These are phyloP conservation scores for Sporisorium exsertum DNA, from an alignment of 1,284 basidiomycete genomes.

Conservation along the genomic window DNA sequence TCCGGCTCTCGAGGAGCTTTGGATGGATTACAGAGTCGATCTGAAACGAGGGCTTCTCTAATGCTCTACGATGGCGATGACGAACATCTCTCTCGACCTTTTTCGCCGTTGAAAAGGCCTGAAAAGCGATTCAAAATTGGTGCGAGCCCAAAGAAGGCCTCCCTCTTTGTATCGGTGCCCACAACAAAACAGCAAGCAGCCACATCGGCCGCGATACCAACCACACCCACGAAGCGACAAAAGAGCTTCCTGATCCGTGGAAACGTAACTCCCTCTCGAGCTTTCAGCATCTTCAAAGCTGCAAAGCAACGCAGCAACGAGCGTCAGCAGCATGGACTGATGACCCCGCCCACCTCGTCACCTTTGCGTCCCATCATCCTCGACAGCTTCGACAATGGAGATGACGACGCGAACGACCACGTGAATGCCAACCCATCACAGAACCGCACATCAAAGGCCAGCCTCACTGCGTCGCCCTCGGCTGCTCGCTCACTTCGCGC, in stretches of 20 bases:
- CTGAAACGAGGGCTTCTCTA: not conserved
- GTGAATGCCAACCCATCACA: constrained; percentile 15
- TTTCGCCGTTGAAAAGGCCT: not conserved
- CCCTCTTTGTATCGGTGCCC: constrained; percentile 7
- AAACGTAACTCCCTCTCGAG: constrained; percentile 58
- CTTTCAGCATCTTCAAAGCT: constrained; percentile 47
- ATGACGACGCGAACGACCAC: not conserved
- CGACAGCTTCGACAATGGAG: constrained; percentile 18
- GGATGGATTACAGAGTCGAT: not conserved
- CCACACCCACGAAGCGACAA: constrained; percentile 35
- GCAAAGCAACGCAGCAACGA: constrained; percentile 39
- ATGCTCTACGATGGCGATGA: constrained; percentile 16
- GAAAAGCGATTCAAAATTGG: not conserved
- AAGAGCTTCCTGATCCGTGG: constrained; percentile 50
- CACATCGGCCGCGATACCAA: constrained; percentile 18
- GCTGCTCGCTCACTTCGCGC: not conserved
- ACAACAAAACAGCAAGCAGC: constrained; percentile 27
- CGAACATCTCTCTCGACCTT: not conserved
- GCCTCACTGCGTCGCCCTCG: not conserved
- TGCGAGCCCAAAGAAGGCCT: constrained; percentile 18
- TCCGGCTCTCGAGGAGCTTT: not conserved
- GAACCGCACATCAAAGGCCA: not conserved
- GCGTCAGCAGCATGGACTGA: constrained; percentile 35
- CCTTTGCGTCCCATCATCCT: constrained; percentile 37
- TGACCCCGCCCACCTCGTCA: constrained; percentile 44